Evolutionary conservation across 768 basidiomycete genomes (phyloP), one percentile per base, ranked within the genome.

Genomic region (Tricholomella constricta): DNA sequence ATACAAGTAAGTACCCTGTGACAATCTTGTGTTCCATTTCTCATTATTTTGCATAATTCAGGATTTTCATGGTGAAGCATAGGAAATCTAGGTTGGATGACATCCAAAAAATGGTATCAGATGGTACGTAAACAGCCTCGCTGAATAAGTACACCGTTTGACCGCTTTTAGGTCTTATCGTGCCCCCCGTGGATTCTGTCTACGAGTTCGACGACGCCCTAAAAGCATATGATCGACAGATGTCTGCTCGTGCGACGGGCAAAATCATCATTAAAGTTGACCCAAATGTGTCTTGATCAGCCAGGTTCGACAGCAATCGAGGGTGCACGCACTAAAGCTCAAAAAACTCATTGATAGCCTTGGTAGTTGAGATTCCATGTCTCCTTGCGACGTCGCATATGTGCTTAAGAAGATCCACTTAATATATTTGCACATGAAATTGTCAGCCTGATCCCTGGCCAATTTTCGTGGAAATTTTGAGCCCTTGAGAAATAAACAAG

Each of bases 201-300:
- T 78, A 73, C 51, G 67, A 63, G 2, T 88, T 88, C 45, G 74
- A 80, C 29, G 81, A 87, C 5, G 80, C 67, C 2, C 63, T 79
- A 47, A 69, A 79, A 51, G 89, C 88, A 0, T 91, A 86, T 61
- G 83, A 85, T 11, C 72, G 76, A 45, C 62, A 86, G 7, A 71
- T 84, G 77, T 77, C 79, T 1, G 66, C 72, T 4, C 72, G 79
- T 17, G 82, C 85, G 1, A 79, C 73, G 3, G 89, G 89, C 0
- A 89, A 89, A 63, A 77, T 91, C 3, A 74, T 89, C 3, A 77
- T 90, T 20, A 80, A 75, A 55, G 67, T 85, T 20, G 61, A 62
- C 38, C 52, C 45, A 26, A 47, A 37, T 32, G 29, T 55, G 23
- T n/a, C 32, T 31, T 62, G 34, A 51, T 19, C 15, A 38, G 10